phyloP scores from a whole-genome alignment of 177 flowering plant species.

The Vitis hybrid region DNA sequence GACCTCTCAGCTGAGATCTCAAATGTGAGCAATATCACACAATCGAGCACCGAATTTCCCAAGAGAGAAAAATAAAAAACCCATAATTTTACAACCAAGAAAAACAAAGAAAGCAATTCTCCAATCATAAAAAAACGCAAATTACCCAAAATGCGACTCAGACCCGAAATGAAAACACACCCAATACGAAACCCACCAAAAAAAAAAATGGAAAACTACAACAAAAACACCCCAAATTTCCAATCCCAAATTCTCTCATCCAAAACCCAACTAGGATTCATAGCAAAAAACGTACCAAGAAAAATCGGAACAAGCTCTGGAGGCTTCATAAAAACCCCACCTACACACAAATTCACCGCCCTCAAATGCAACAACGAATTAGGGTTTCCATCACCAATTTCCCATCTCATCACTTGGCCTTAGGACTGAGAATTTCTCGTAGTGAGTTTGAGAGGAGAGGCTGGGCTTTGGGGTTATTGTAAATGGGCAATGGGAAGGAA shows the following conservation, averaged over 20 bases:
- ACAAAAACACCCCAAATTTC: not conserved
- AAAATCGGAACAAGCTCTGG: conserved; percentile 23
- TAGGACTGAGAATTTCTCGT: conserved; percentile 17
- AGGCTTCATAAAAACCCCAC: conserved; percentile 31
- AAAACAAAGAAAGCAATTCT: not conserved
- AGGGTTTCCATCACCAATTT: conserved; percentile 17
- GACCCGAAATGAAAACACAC: not conserved
- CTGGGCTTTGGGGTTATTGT: conserved; percentile 2
- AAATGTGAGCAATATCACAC: not conserved
- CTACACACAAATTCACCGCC: not conserved
- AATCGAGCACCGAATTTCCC: conserved; percentile 2
- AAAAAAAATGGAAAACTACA: not conserved
- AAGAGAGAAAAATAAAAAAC: not conserved
- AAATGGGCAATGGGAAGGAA: conserved; percentile 9
- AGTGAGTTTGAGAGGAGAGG: conserved; percentile 4
- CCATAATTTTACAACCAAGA: not conserved
- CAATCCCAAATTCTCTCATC: not conserved
- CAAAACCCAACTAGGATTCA: conserved; percentile 1
- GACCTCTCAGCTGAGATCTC: conserved; percentile 13
- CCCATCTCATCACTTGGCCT: conserved; percentile 21
- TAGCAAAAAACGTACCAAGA: conserved; percentile 19
- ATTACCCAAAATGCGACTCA: conserved; percentile 5
- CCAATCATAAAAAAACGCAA: not conserved
- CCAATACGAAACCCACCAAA: conserved; percentile 14
- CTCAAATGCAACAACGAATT: conserved; percentile 1